A percentile compares a stretch with the other conserved stretches of the same genome.
phyloP scores from a whole-genome alignment of 2,329 filamentous ascomycete genomes.

The Hirsutella thompsonii region DNA sequence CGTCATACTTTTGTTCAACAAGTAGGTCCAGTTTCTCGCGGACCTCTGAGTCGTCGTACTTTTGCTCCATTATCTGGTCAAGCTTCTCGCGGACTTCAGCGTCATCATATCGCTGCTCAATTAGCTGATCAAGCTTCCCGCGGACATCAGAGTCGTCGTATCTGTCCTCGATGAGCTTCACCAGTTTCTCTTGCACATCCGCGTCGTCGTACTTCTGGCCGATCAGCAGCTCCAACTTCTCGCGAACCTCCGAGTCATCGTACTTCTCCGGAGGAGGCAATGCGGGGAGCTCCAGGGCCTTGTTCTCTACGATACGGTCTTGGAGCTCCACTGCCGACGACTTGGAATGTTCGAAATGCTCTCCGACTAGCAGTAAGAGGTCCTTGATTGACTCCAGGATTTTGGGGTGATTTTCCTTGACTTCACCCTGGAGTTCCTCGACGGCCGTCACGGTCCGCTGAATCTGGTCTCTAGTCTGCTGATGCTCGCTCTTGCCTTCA shows the following conservation, averaged over 20 bases:
- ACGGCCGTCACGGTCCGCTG: slow-evolving; percentile 61
- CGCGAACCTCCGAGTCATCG: slow-evolving; percentile 14
- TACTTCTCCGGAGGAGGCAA: slow-evolving; percentile 42
- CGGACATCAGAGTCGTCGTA: slow-evolving; percentile 38
- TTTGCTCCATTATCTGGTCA: slow-evolving; percentile 22
- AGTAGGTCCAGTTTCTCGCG: slow-evolving; percentile 16
- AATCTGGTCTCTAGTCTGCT: slow-evolving; percentile 70
- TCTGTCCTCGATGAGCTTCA: slow-evolving; percentile 29
- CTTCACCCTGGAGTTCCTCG: slow-evolving; percentile 62
- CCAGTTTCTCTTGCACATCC: slow-evolving; percentile 16
- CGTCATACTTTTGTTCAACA: slow-evolving; percentile 45
- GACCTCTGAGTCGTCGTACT: slow-evolving; percentile 16
- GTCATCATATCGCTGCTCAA: slow-evolving; percentile 42
- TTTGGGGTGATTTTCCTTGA: slow-evolving; percentile 76
- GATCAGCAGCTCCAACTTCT: slow-evolving; percentile 20
- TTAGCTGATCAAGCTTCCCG: slow-evolving; percentile 28
- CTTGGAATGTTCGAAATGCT: slow-evolving; percentile 84
- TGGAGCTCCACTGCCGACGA: slow-evolving; percentile 42
- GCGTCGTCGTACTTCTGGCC: slow-evolving; percentile 42
- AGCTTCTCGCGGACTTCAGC: slow-evolving; percentile 34
- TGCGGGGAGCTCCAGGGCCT: slow-evolving; percentile 44
- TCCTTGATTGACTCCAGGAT: slow-evolving; percentile 79
- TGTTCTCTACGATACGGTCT: slow-evolving; percentile 48
- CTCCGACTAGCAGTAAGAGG: slow-evolving; percentile 66
- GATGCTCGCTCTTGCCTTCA: slow-evolving; percentile 66